These are phyloP conservation scores for Acer negundo DNA, from an alignment of 345 rosid species.

Conservation along the genomic window DNA sequence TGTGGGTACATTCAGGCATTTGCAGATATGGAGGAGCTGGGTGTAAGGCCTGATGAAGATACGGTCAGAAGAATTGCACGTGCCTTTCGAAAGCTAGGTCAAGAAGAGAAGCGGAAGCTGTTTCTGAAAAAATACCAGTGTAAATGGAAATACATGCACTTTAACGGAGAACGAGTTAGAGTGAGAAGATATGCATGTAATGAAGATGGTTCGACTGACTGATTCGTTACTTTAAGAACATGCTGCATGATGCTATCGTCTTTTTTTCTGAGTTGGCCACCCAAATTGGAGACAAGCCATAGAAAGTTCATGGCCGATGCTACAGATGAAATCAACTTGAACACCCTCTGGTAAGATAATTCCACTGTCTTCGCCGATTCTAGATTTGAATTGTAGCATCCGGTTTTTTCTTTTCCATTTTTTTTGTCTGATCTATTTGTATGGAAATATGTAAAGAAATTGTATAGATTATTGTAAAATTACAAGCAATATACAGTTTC, in stretches of 20 bases:
- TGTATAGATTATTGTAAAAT: background rate
- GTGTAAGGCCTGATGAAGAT: slow-evolving; percentile 81
- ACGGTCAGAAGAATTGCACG: slow-evolving; percentile 60
- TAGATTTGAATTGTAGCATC: background rate
- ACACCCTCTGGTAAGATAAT: background rate
- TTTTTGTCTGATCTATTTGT: background rate
- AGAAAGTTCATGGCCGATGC: slow-evolving; percentile 5
- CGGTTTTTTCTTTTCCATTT: background rate
- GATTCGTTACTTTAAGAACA: background rate
- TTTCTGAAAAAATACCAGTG: slow-evolving; percentile 58
- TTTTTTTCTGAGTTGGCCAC: background rate
- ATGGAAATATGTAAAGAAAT: background rate
- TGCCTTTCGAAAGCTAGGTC: slow-evolving; percentile 60
- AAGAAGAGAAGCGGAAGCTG: slow-evolving; percentile 58
- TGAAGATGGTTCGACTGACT: slow-evolving; percentile 24
- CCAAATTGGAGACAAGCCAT: no score
- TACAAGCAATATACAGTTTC: background rate
- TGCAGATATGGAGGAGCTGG: slow-evolving; percentile 92
- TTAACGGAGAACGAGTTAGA: slow-evolving; percentile 77
- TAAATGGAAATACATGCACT: slow-evolving; percentile 77
- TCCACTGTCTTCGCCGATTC: background rate
- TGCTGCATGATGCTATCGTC: background rate
- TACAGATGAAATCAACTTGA: background rate
- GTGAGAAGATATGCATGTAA: slow-evolving; percentile 55
- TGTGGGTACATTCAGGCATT: slow-evolving; percentile 52